Percentiles rank a stretch among this genome's conserved stretches.
phyloP scores from a whole-genome alignment of 1,284 basidiomycete genomes.

The Tilletia caries region DNA sequence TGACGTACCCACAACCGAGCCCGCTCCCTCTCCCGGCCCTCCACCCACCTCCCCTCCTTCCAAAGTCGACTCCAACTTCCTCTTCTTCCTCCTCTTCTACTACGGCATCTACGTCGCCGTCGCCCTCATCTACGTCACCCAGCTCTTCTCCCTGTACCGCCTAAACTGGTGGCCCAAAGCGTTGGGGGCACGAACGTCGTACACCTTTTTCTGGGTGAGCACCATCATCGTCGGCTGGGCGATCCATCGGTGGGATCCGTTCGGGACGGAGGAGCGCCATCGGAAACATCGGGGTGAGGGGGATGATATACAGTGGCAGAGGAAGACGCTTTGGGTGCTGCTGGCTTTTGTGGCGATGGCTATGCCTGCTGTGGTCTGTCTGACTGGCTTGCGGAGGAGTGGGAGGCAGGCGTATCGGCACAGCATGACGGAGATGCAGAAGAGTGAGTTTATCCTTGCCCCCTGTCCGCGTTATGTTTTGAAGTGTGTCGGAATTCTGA shows the following conservation, averaged over 20 bases:
- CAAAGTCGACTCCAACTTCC: slow-evolving; percentile 43
- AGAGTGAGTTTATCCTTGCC: slow-evolving; percentile 26
- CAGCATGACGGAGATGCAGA: slow-evolving; percentile 54
- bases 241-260: slow-evolving; percentile 54
- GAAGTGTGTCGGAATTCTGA: background rate
- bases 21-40: background rate
- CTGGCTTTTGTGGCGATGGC: slow-evolving; percentile 62
- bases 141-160: slow-evolving; percentile 60
- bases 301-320: slow-evolving; percentile 59
- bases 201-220: slow-evolving; percentile 58
- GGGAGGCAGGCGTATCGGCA: slow-evolving; percentile 51
- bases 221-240: slow-evolving; percentile 57
- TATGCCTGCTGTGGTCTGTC: slow-evolving; percentile 58
- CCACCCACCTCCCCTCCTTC: slow-evolving; percentile 11
- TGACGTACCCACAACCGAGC: background rate
- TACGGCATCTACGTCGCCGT: slow-evolving; percentile 51
- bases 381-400: slow-evolving; percentile 42
- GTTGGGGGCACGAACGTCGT: slow-evolving; percentile 59
- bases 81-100: slow-evolving; percentile 53
- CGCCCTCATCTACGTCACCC: slow-evolving; percentile 57
- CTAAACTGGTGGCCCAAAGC: slow-evolving; percentile 57
- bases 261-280: slow-evolving; percentile 22
- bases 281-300: background rate
- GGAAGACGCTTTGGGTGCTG: slow-evolving; percentile 61
- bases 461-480: background rate